Conservation (phyloP, 2,329 filamentous ascomycete species). For the Didymella sp. region DNA sequence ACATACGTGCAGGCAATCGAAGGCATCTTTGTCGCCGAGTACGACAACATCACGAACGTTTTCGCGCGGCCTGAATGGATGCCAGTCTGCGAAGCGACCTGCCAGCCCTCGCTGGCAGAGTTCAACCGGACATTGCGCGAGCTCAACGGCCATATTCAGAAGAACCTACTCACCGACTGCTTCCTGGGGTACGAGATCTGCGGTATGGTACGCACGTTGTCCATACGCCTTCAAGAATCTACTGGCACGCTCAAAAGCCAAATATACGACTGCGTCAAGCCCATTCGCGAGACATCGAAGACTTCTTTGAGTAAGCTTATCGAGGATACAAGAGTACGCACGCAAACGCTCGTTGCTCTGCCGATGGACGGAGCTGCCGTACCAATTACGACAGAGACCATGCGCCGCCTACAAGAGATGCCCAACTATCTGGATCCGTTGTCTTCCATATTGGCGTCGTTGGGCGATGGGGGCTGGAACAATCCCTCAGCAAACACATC, state of each 20-base stretch:
- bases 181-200: conserved; percentile 95
- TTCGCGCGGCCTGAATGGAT: conserved; percentile 88
- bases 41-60: conserved; percentile 86
- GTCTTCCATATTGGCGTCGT: conserved; percentile 86
- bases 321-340: conserved; percentile 78
- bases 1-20: conserved; percentile 89
- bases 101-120: conserved; percentile 77
- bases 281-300: conserved; percentile 90
- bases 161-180: conserved; percentile 87
- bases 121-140: conserved; percentile 86
- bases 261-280: conserved; percentile 84
- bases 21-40: conserved; percentile 84
- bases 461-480: conserved; percentile 91
- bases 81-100: conserved; percentile 78
- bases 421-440: conserved; percentile 85
- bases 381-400: conserved; percentile 80
- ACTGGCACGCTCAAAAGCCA: conserved; percentile 86
- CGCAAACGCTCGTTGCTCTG: conserved; percentile 69
- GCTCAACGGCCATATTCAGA: conserved; percentile 86
- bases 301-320: conserved; percentile 81
- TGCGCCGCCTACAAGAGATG: conserved; percentile 86
- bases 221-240: conserved; percentile 77
- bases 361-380: conserved; percentile 80
- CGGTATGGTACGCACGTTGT: conserved; percentile 83
- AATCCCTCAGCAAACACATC: conserved; percentile 61